Conservation (phyloP, 2,329 filamentous ascomycete genomes). For the Trichoderma semiorbis region DNA sequence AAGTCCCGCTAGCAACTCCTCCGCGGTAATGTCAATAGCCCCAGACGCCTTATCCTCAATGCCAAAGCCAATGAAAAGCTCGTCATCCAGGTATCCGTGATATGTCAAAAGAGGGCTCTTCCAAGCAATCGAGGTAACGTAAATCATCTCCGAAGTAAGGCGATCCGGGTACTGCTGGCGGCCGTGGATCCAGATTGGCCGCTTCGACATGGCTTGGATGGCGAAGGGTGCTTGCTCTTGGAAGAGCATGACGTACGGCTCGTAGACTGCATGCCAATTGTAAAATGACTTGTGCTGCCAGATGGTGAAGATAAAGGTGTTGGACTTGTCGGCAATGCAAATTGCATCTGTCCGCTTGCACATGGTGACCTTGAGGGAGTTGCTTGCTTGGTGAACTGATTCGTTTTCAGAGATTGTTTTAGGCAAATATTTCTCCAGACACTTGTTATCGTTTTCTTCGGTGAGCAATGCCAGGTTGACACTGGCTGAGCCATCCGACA, state of each 20-base stretch:
- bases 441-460: conserved; percentile 40
- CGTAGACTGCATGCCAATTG: conserved; percentile 49
- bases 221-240: conserved; percentile 46
- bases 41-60: conserved; percentile 50
- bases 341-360: conserved; percentile 45
- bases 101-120: conserved; percentile 45
- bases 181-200: conserved; percentile 55
- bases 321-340: conserved; percentile 41
- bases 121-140: conserved; percentile 57
- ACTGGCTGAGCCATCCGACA: conserved; percentile 44
- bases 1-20: conserved; percentile 44
- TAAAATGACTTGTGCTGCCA: conserved; percentile 54
- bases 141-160: conserved; percentile 51
- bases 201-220: conserved; percentile 46
- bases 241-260: conserved; percentile 55
- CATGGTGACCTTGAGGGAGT: conserved; percentile 54
- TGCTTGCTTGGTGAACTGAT: conserved; percentile 58
- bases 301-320: conserved; percentile 54
- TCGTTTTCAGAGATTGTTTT: conserved; percentile 34
- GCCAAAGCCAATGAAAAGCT: conserved; percentile 53
- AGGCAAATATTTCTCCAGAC: conserved; percentile 46
- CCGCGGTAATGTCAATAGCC: conserved; percentile 50
- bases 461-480: conserved; percentile 41
- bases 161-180: conserved; percentile 34
- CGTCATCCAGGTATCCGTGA: conserved; percentile 55